Evolutionary conservation across 257 asterid species (phyloP).

Genomic region (Nicotiana tomentosiformis): DNA sequence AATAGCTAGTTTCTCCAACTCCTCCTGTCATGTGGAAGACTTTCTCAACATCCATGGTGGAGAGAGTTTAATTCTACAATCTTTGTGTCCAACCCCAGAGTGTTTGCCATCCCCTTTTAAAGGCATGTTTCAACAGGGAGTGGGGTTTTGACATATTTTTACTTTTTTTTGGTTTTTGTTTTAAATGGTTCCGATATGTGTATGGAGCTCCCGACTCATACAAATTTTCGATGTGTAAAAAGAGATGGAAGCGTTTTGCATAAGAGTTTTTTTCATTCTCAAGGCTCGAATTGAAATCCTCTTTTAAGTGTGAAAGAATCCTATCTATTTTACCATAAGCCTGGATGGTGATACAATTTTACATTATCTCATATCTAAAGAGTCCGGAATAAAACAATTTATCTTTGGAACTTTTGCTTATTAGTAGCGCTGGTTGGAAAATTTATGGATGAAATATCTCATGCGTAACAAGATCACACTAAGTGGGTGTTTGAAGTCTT

Average conservation of each 20-base stretch:
- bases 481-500: background rate
- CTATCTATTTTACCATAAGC: no score
- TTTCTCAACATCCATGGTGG: constrained; percentile 65
- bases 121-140: background rate
- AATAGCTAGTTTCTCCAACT: constrained; percentile 55
- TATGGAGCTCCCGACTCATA: no score
- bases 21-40: constrained; percentile 95
- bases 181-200: no score
- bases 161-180: no score
- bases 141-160: background rate
- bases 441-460: background rate
- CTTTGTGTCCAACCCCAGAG: background rate
- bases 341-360: no score
- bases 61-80: background rate
- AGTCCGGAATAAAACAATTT: no score
- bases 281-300: no score
- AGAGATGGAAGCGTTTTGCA: no score
- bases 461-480: background rate
- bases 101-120: background rate
- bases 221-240: no score
- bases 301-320: no score
- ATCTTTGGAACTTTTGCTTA: no score
- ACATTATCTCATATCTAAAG: background rate
- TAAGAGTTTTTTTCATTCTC: no score
- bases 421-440: background rate